phyloP scores from a whole-genome alignment of 306 rosid genomes.

The Canavalia ensiformis region DNA sequence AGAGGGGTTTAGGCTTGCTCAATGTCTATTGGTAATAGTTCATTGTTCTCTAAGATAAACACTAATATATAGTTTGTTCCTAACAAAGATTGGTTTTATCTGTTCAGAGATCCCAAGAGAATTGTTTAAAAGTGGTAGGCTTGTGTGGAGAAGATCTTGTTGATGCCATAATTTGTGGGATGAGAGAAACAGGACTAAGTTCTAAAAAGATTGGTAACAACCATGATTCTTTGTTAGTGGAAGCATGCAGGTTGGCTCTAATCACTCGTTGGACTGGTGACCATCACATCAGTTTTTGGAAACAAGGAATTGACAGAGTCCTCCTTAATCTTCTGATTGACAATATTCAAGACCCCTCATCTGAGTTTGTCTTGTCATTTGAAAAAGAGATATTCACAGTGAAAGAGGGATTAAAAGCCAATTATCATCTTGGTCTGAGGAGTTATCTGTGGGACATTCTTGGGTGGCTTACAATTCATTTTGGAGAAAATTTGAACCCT shows the following conservation, averaged over 20 bases:
- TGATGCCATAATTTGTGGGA: conserved; percentile 71
- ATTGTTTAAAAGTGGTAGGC: conserved; percentile 56
- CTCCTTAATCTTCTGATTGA: conserved; percentile 79
- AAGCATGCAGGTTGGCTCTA: conserved; percentile 83
- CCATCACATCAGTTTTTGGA: conserved; percentile 85
- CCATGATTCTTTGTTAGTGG: conserved; percentile 62
- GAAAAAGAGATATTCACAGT: conserved; percentile 70
- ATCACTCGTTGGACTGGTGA: conserved; percentile 82
- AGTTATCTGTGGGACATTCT: conserved; percentile 84
- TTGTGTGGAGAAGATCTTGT: conserved; percentile 72
- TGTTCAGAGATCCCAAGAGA: conserved; percentile 72
- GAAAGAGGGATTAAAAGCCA: conserved; percentile 60
- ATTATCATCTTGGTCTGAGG: conserved; percentile 63
- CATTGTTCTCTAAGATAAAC: conserved; percentile 28
- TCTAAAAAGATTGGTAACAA: conserved; percentile 57
- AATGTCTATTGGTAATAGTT: conserved; percentile 69
- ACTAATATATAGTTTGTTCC: conserved; percentile 27
- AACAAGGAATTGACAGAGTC: conserved; percentile 68
- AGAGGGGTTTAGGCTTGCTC: conserved; percentile 84
- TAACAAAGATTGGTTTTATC: conserved; percentile 43
- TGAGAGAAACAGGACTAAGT: conserved; percentile 56
- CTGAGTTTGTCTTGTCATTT: conserved; percentile 53
- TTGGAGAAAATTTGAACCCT: conserved; percentile 67
- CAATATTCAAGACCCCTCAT: conserved; percentile 55
- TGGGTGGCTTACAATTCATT: conserved; percentile 80